phyloP scores from a whole-genome alignment of 148 eudicot genomes.

The Tetragonia tetragonoides region DNA sequence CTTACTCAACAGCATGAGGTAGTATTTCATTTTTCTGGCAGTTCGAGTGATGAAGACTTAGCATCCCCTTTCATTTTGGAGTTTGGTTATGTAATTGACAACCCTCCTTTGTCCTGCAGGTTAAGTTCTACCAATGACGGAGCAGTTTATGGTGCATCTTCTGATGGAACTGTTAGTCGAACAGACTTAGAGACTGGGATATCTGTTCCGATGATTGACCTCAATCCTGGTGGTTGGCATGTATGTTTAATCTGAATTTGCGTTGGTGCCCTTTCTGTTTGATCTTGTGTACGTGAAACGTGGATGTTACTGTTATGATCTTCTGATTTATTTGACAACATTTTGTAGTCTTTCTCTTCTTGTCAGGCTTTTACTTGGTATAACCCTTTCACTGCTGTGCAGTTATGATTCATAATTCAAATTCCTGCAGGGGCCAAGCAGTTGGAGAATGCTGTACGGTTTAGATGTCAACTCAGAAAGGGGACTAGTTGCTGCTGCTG shows the following conservation, averaged over 20 bases:
- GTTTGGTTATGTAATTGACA: slow-evolving; percentile 5
- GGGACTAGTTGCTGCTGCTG: slow-evolving; percentile 81
- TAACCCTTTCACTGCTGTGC: not conserved
- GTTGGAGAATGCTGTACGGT: slow-evolving; percentile 95
- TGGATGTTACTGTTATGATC: not conserved
- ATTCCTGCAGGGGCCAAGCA: slow-evolving; percentile 71
- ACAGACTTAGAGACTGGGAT: slow-evolving; percentile 96
- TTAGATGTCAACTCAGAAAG: slow-evolving; percentile 79
- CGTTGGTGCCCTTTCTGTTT: not conserved
- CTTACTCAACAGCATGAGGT: slow-evolving; percentile 90
- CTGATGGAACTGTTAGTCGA: slow-evolving; percentile 90
- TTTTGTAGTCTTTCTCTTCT: not conserved
- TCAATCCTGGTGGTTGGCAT: slow-evolving; percentile 96
- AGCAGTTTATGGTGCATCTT: slow-evolving; percentile 76
- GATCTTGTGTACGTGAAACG: not conserved
- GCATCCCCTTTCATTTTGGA: not conserved
- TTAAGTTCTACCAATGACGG: slow-evolving; percentile 76
- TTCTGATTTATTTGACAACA: not conserved
- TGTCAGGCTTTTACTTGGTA: not conserved
- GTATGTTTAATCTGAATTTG: slow-evolving; percentile 31
- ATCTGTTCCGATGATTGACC: slow-evolving; percentile 68
- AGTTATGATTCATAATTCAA: not conserved
- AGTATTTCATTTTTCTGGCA: slow-evolving; percentile 4
- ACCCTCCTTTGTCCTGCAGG: slow-evolving; percentile 35
- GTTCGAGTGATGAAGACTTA: not conserved